Percentiles rank a stretch among this genome's conserved stretches.
Evolutionary conservation across 2,329 filamentous ascomycete species (phyloP).

Genomic region (Paradendryphiella salina): DNA sequence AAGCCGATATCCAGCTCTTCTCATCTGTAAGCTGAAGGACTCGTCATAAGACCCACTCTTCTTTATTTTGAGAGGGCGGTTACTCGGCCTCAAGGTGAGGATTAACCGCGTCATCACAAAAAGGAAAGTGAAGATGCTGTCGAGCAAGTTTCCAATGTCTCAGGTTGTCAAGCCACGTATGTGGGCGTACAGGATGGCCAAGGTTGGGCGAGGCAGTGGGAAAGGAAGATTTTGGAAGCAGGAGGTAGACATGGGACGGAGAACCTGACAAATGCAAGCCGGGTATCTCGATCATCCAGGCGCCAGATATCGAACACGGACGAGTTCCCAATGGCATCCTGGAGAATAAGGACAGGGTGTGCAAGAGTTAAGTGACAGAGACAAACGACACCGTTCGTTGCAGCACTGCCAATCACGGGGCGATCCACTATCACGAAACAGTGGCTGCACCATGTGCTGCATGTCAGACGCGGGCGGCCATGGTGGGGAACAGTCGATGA

Average conservation of each 20-base stretch:
- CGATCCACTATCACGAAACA: slow-evolving; percentile 9
- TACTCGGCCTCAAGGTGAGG: neutral
- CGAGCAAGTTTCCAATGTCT: too few species aligned
- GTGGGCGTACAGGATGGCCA: too few species aligned
- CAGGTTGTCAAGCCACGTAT: too few species aligned
- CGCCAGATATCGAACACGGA: too few species aligned
- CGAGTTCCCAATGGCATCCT: neutral
- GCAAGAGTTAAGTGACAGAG: neutral
- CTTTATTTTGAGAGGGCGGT: neutral
- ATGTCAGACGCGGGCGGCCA: slow-evolving; percentile 12
- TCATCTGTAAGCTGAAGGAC: neutral
- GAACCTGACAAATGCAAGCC: neutral
- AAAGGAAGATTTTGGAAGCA: neutral
- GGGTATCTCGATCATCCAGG: neutral
- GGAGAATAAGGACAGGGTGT: neutral
- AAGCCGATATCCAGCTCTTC: neutral
- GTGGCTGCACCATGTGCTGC: slow-evolving; percentile 22
- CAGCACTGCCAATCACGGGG: slow-evolving; percentile 1
- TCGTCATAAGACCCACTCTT: neutral
- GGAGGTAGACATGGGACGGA: neutral
- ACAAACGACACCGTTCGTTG: neutral
- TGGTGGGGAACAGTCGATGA: slow-evolving; percentile 8
- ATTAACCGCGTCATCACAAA: neutral
- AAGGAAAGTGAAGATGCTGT: neutral
- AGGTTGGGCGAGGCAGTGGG: too few species aligned